Conservation (phyloP, 2,329 filamentous ascomycete genomes). For the Scedosporium aurantiacum region DNA sequence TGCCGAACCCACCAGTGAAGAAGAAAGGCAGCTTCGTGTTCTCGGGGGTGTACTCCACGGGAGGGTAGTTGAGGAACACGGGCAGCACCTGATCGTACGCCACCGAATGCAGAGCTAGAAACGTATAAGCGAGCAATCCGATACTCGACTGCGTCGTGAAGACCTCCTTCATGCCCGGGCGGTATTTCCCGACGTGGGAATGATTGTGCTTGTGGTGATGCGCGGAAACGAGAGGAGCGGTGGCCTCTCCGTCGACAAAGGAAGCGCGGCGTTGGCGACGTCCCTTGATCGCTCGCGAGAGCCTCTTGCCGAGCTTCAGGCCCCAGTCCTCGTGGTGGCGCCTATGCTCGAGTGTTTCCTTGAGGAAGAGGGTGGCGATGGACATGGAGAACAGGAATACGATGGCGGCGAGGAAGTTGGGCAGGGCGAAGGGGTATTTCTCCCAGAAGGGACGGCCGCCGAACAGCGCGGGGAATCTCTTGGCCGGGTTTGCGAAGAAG, state of each 20-base stretch:
- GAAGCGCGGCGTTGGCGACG: slow-evolving; percentile 29
- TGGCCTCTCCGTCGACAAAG: slow-evolving; percentile 45
- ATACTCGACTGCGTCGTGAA: slow-evolving; percentile 64
- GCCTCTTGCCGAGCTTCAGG: slow-evolving; percentile 55
- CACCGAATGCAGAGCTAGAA: slow-evolving; percentile 71
- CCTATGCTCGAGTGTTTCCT: slow-evolving; percentile 72
- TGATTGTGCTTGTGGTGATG: slow-evolving; percentile 17
- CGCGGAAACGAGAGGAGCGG: slow-evolving; percentile 40
- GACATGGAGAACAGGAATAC: slow-evolving; percentile 71
- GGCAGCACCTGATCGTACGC: slow-evolving; percentile 81
- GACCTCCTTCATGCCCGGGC: slow-evolving; percentile 46
- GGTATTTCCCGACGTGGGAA: neutral
- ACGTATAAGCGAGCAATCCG: slow-evolving; percentile 66
- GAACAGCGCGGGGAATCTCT: slow-evolving; percentile 63
- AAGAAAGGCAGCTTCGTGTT: slow-evolving; percentile 62
- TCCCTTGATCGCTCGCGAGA: slow-evolving; percentile 33
- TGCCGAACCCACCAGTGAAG: slow-evolving; percentile 72
- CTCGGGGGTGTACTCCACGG: slow-evolving; percentile 42
- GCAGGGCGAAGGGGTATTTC: slow-evolving; percentile 70
- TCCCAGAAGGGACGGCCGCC: slow-evolving; percentile 57
- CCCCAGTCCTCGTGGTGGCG: slow-evolving; percentile 64
- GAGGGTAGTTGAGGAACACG: slow-evolving; percentile 74
- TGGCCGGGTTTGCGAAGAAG: slow-evolving; percentile 68
- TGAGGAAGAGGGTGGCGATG: slow-evolving; percentile 67
- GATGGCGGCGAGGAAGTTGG: slow-evolving; percentile 65